phyloP scores from a whole-genome alignment of 2,329 filamentous ascomycete species.

The Calonectria hawksworthii region DNA sequence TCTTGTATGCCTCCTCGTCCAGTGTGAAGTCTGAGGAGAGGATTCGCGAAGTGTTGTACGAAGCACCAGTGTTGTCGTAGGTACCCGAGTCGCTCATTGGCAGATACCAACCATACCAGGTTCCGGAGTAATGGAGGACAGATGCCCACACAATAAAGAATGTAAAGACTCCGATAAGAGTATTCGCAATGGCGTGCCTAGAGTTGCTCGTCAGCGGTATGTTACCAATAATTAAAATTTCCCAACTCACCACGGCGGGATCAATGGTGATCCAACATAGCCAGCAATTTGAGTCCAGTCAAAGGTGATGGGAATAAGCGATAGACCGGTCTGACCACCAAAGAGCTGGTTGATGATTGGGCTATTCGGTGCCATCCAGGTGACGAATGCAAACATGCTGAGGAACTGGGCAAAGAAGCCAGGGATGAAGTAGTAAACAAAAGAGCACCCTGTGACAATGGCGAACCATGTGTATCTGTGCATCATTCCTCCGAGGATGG shows the following conservation, averaged over 20 bases:
- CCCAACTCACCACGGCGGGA: constrained; percentile 72
- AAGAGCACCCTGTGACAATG: constrained; percentile 68
- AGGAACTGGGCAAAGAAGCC: constrained; percentile 78
- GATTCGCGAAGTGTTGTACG: constrained; percentile 76
- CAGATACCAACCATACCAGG: constrained; percentile 75
- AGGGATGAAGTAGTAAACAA: constrained; percentile 78
- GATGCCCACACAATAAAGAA: constrained; percentile 75
- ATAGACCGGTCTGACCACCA: constrained; percentile 76
- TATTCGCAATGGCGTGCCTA: constrained; percentile 81
- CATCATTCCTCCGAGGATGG: constrained; percentile 73
- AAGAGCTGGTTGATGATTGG: constrained; percentile 80
- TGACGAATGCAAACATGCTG: constrained; percentile 78
- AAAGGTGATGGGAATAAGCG: constrained; percentile 79
- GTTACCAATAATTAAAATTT: not conserved
- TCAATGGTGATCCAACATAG: constrained; percentile 76
- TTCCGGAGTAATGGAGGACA: constrained; percentile 74
- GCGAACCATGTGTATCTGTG: constrained; percentile 76
- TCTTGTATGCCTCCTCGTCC: constrained; percentile 73
- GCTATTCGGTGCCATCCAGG: constrained; percentile 79
- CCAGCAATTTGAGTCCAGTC: constrained; percentile 83
- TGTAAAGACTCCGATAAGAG: constrained; percentile 74
- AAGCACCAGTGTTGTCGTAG: constrained; percentile 77
- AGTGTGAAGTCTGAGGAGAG: constrained; percentile 73
- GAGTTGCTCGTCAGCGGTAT: not conserved
- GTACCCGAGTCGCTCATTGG: constrained; percentile 79